Evolutionary conservation across 2,329 filamentous ascomycete species (phyloP).

Genomic region (Apiospora phragmitis): DNA sequence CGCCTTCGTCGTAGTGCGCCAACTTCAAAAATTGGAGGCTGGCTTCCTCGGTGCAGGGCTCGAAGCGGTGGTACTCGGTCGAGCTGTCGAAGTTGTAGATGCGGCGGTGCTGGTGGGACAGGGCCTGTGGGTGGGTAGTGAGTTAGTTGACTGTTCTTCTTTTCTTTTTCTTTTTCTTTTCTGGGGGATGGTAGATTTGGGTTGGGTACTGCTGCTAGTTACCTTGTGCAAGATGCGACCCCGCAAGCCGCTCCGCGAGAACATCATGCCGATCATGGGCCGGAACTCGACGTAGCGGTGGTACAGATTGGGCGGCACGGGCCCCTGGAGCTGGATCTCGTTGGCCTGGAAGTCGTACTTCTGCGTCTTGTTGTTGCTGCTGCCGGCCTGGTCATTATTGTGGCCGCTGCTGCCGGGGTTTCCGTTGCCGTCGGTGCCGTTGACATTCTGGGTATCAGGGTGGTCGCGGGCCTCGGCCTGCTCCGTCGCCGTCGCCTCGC

Average conservation of each 20-base stretch:
- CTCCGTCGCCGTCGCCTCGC: conserved; percentile 19
- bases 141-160: not conserved
- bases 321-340: conserved; percentile 83
- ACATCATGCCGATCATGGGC: conserved; percentile 88
- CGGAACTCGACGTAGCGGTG: conserved; percentile 93
- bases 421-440: not conserved
- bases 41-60: conserved; percentile 67
- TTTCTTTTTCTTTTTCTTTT: not conserved
- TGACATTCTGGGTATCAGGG: no score
- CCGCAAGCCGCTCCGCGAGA: conserved; percentile 73
- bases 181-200: no score
- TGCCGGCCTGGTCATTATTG: not conserved
- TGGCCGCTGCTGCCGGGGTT: not conserved
- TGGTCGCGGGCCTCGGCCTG: not conserved
- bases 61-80: conserved; percentile 72
- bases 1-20: conserved; percentile 82
- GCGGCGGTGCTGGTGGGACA: conserved; percentile 86
- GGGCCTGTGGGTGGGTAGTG: conserved; percentile 51
- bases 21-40: conserved; percentile 82
- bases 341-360: conserved; percentile 94
- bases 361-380: conserved; percentile 48
- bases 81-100: conserved; percentile 85
- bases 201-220: not conserved
- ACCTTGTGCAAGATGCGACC: conserved; percentile 76
- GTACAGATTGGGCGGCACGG: conserved; percentile 77